A percentile compares a stretch with the other conserved stretches of the same genome.
phyloP scores from a whole-genome alignment of 2,329 filamentous ascomycete species.

The Aspergillus versicolor region DNA sequence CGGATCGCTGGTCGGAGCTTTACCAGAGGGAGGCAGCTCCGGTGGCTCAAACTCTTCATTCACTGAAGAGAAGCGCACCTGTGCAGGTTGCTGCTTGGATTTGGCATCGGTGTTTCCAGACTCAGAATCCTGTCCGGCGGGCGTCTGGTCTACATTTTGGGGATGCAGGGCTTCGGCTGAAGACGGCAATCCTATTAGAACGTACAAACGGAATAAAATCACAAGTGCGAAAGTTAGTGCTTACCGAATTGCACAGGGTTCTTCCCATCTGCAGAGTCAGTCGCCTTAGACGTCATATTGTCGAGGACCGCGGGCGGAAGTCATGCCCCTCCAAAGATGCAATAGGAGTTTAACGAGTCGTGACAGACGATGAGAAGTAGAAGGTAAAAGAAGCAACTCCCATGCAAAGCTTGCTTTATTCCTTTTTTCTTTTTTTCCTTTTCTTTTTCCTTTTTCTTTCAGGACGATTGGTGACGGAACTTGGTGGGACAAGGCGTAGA shows the following conservation, averaged over 20 bases:
- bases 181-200: conserved; percentile 8
- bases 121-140: conserved; percentile 22
- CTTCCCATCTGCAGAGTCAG: conserved; percentile 26
- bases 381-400: not conserved
- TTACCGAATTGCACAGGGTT: conserved; percentile 31
- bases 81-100: conserved; percentile 30
- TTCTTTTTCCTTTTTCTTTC: not conserved
- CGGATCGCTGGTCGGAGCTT: conserved; percentile 22
- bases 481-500: conserved; percentile 32
- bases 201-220: conserved; percentile 7
- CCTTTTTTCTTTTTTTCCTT: not conserved
- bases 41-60: conserved; percentile 67
- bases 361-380: not conserved
- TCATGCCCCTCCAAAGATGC: conserved; percentile 32
- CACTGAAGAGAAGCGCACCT: conserved; percentile 70
- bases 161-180: conserved; percentile 19
- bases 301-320: conserved; percentile 28
- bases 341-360: conserved; percentile 1
- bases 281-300: conserved; percentile 39
- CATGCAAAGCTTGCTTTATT: conserved; percentile 1
- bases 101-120: conserved; percentile 28
- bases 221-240: conserved; percentile 17
- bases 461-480: not conserved
- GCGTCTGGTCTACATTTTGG: conserved; percentile 23
- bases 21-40: conserved; percentile 27